These are phyloP conservation scores for Leccinum sublutescens DNA, from an alignment of 768 basidiomycete genomes.

Conservation along the genomic window DNA sequence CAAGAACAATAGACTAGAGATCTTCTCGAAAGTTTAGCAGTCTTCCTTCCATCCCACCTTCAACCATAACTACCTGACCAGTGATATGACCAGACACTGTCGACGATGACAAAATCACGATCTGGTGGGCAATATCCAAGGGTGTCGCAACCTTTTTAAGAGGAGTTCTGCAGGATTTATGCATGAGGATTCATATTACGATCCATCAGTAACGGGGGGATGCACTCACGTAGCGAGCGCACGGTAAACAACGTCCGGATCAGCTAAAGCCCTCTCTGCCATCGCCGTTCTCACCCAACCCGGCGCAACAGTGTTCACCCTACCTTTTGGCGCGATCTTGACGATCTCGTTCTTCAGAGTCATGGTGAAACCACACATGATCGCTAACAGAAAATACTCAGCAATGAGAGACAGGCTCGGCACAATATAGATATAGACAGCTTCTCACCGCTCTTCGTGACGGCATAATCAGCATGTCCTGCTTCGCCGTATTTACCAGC, in stretches of 20 bases:
- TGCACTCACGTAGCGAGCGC: slow-evolving; percentile 64
- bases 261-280: slow-evolving; percentile 55
- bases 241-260: slow-evolving; percentile 52
- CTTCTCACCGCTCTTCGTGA: slow-evolving; percentile 59
- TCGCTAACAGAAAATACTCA: slow-evolving; percentile 36
- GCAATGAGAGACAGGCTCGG: neutral
- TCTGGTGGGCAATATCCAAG: slow-evolving; percentile 62
- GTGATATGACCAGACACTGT: slow-evolving; percentile 67
- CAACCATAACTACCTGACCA: slow-evolving; percentile 68
- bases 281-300: slow-evolving; percentile 69
- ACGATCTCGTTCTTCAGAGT: slow-evolving; percentile 81
- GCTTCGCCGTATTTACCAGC: slow-evolving; percentile 74
- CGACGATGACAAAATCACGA: slow-evolving; percentile 59
- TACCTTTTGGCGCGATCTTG: slow-evolving; percentile 62
- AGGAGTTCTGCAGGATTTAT: slow-evolving; percentile 48
- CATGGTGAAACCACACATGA: slow-evolving; percentile 71
- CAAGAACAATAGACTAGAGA: neutral
- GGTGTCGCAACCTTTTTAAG: slow-evolving; percentile 66
- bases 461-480: slow-evolving; percentile 64
- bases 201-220: neutral
- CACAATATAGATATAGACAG: neutral
- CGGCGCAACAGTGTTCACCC: slow-evolving; percentile 71
- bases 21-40: slow-evolving; percentile 44
- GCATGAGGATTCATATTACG: neutral
- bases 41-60: slow-evolving; percentile 80